Conservation (phyloP, 257 asterid genomes). For the Solanum acaule region DNA sequence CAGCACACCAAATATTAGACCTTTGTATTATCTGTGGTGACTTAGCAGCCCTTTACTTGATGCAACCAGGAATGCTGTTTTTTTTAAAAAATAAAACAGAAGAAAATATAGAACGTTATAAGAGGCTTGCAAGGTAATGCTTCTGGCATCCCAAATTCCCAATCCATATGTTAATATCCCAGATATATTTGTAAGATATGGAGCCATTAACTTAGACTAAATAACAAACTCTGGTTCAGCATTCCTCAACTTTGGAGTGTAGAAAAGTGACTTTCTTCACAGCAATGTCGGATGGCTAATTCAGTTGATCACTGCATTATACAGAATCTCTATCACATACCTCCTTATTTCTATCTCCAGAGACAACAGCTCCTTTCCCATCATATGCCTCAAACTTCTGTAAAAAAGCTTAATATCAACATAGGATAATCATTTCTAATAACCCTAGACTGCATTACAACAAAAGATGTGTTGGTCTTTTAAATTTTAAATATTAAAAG, state of each 20-base stretch:
- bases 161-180: background rate
- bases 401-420: conserved; percentile 2
- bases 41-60: background rate
- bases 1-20: background rate
- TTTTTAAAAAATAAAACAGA: too few relatives aligned
- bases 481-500: background rate
- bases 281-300: background rate
- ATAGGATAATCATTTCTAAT: background rate
- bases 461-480: background rate
- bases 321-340: conserved; percentile 21
- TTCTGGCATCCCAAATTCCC: background rate
- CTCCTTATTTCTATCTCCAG: conserved; percentile 89
- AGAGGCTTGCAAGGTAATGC: background rate
- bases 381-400: conserved; percentile 93
- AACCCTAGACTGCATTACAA: background rate
- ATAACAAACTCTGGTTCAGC: background rate
- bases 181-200: background rate
- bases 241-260: background rate
- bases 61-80: background rate
- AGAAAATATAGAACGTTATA: background rate
- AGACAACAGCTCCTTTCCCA: conserved; percentile 60
- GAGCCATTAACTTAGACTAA: background rate
- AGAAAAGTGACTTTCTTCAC: background rate
- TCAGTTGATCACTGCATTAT: background rate
- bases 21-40: background rate